phyloP scores from a whole-genome alignment of 2,329 filamentous ascomycete species.

The Arthroderma sp. region DNA sequence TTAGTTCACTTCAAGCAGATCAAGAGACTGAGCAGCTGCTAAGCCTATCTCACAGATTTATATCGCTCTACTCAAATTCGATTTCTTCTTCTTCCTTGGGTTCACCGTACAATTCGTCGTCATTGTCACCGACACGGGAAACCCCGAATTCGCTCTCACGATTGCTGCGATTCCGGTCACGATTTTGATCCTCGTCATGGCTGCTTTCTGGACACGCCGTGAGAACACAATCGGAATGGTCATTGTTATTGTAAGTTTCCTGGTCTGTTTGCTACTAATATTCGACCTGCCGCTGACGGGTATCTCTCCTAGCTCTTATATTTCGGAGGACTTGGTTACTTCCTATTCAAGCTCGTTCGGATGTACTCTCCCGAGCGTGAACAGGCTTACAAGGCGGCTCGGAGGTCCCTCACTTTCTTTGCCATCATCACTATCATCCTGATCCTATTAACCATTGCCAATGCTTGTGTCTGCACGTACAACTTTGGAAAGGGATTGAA shows the following conservation, averaged over 20 bases:
- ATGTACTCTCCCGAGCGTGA: constrained; percentile 63
- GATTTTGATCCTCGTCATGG: constrained; percentile 71
- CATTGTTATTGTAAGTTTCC: constrained; percentile 48
- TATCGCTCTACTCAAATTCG: constrained; percentile 93
- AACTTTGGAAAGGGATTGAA: constrained; percentile 89
- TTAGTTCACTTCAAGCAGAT: constrained; percentile 29
- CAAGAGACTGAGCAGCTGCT: background rate
- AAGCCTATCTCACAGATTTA: constrained; percentile 54
- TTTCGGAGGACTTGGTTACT: constrained; percentile 81
- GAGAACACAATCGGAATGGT: constrained; percentile 73
- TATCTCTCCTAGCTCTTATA: constrained; percentile 49
- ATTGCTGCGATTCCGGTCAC: constrained; percentile 83
- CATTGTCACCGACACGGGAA: constrained; percentile 58
- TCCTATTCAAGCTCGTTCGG: constrained; percentile 93
- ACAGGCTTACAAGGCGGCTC: constrained; percentile 59
- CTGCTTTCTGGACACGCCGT: constrained; percentile 70
- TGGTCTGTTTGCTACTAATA: background rate
- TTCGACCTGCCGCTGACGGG: constrained; percentile 2
- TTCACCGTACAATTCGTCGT: constrained; percentile 98
- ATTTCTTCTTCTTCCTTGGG: constrained; percentile 99
- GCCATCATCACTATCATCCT: constrained; percentile 83
- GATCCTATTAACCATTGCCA: constrained; percentile 75
- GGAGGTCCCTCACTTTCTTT: constrained; percentile 80
- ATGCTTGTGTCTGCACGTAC: constrained; percentile 72
- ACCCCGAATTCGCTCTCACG: constrained; percentile 72